phyloP scores from a whole-genome alignment of 2,329 filamentous ascomycete species.

The Tolypocladium capitatum region DNA sequence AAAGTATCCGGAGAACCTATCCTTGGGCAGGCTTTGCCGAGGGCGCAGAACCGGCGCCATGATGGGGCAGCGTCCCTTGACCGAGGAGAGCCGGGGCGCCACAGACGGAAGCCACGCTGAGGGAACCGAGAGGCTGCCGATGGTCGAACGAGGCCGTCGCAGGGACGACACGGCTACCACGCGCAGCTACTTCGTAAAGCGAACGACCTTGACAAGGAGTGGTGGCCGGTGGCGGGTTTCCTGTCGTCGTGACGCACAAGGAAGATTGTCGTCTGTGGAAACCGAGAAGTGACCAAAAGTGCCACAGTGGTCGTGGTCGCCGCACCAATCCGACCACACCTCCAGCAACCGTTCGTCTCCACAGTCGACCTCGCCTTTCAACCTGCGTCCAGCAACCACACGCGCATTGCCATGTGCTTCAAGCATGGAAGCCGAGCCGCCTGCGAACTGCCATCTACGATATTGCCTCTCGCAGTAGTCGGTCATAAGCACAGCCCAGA shows the following conservation, averaged over 20 bases:
- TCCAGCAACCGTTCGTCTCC: neutral
- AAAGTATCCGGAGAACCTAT: slow-evolving; percentile 56
- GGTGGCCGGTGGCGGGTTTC: neutral
- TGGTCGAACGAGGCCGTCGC: neutral
- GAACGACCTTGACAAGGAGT: neutral
- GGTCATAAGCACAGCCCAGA: neutral
- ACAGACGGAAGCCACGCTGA: neutral
- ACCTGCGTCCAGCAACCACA: neutral
- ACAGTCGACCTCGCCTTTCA: neutral
- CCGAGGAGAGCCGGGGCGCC: neutral
- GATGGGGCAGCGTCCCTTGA: neutral
- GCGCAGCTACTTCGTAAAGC: neutral
- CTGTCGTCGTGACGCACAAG: neutral
- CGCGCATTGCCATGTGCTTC: neutral
- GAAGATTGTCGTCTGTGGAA: neutral
- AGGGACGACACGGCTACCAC: neutral
- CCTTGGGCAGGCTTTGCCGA: slow-evolving; percentile 50
- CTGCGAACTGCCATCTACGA: neutral
- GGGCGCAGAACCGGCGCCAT: slow-evolving; percentile 31
- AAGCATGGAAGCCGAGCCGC: too few relatives aligned
- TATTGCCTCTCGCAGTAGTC: neutral
- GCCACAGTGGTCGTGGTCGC: too few relatives aligned
- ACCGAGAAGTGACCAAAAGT: too few relatives aligned
- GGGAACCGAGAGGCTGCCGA: neutral
- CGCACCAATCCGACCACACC: neutral